Conservation (phyloP, 1,284 basidiomycete genomes). For the Hemileccinum hortonii region DNA sequence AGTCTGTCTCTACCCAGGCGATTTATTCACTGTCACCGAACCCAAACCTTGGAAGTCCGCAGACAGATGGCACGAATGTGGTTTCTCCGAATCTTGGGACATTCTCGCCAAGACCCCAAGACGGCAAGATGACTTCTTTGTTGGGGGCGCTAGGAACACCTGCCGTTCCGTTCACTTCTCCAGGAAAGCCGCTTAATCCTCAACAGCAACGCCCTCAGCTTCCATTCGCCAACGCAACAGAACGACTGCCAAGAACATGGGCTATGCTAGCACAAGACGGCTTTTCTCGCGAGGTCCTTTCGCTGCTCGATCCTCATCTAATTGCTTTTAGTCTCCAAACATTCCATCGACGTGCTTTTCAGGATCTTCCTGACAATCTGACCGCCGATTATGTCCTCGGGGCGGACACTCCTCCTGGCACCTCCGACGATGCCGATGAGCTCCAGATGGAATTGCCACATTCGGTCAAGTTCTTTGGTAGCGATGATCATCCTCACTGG, state of each 20-base stretch:
- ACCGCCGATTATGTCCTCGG: constrained; percentile 48
- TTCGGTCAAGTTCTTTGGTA: constrained; percentile 56
- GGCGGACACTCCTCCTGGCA: constrained; percentile 15
- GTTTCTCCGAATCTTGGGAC: constrained; percentile 49
- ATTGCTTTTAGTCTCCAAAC: constrained; percentile 58
- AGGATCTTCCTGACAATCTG: constrained; percentile 48
- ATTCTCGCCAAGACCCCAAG: constrained; percentile 62
- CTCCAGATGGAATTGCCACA: constrained; percentile 11
- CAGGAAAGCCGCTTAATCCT: constrained; percentile 16
- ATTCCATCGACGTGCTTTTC: constrained; percentile 56
- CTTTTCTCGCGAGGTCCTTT: constrained; percentile 64
- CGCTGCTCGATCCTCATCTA: constrained; percentile 55
- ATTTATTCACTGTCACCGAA: constrained; percentile 50
- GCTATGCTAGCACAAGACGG: constrained; percentile 57
- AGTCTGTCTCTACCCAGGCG: constrained; percentile 53
- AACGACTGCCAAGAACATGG: constrained; percentile 38
- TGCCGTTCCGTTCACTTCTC: constrained; percentile 10
- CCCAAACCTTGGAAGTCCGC: constrained; percentile 37
- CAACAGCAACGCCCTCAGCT: constrained; percentile 26
- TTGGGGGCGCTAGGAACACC: constrained; percentile 43
- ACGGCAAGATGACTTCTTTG: constrained; percentile 45
- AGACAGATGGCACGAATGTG: constrained; percentile 3
- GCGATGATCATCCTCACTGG: constrained; percentile 73
- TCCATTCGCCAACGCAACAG: constrained; percentile 19
- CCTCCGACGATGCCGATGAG: constrained; percentile 12